Percentiles rank a stretch among this genome's conserved stretches.
These are phyloP conservation scores for Syncephalis fuscata DNA, from an alignment of 371 early-diverging fungal species.

Conservation along the genomic window DNA sequence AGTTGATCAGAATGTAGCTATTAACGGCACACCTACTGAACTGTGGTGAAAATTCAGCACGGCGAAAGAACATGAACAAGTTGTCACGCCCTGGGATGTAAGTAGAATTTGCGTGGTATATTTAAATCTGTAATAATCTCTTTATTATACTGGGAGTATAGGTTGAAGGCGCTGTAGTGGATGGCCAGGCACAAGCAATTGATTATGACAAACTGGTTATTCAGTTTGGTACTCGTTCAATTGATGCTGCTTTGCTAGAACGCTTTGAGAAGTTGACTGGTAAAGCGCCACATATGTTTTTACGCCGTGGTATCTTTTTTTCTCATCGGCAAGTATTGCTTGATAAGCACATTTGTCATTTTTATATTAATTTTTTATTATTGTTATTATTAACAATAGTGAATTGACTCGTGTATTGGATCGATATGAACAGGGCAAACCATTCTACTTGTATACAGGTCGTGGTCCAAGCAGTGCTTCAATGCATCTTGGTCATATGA, in stretches of 20 bases:
- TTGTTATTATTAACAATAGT: slow-evolving; percentile 21
- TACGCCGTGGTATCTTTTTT: slow-evolving; percentile 93
- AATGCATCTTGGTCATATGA: slow-evolving; percentile 99
- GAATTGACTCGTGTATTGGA: slow-evolving; percentile 86
- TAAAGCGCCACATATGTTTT: slow-evolving; percentile 64
- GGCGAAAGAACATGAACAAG: slow-evolving; percentile 7
- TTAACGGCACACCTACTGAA: too few species aligned
- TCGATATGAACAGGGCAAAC: slow-evolving; percentile 82
- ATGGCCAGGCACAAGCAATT: slow-evolving; percentile 76
- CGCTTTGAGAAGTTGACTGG: slow-evolving; percentile 81
- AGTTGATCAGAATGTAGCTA: too few species aligned
- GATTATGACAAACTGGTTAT: slow-evolving; percentile 92
- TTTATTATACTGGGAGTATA: too few species aligned
- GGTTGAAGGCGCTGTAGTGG: slow-evolving; percentile 83
- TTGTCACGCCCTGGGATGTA: slow-evolving; percentile 86
- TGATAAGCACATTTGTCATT: too few species aligned
- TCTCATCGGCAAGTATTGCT: slow-evolving; percentile 73
- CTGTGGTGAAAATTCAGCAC: too few species aligned
- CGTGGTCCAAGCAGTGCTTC: slow-evolving; percentile 93
- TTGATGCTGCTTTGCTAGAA: slow-evolving; percentile 58
- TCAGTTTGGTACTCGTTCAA: slow-evolving; percentile 86
- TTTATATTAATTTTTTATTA: too few species aligned
- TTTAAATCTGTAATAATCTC: too few species aligned
- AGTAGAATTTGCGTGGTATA: too few species aligned
- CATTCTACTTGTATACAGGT: slow-evolving; percentile 99